A percentile compares a stretch with the other conserved stretches of the same genome.
Conservation (phyloP, 208 protist genomes). For the Wallacemonas rigidus region DNA sequence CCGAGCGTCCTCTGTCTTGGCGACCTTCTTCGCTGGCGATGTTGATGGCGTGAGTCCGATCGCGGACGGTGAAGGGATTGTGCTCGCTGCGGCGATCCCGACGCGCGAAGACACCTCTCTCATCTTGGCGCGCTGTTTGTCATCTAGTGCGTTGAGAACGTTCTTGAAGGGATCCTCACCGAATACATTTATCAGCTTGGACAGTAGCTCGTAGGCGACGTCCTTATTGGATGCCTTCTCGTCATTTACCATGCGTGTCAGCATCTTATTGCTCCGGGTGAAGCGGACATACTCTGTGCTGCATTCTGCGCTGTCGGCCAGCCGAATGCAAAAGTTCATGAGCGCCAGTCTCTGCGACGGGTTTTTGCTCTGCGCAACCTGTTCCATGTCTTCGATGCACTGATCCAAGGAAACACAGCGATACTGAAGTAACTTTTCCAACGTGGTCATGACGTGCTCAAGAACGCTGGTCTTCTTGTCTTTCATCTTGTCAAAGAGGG, state of each 20-base stretch:
- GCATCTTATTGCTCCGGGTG: conserved; percentile 36
- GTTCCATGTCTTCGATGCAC: conserved; percentile 84
- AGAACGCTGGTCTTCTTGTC: conserved; percentile 90
- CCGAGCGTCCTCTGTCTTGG: conserved; percentile 37
- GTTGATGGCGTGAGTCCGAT: conserved; percentile 35
- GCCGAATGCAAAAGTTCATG: conserved; percentile 61
- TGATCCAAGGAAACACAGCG: conserved; percentile 84
- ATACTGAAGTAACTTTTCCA: conserved; percentile 75
- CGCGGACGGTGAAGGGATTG: conserved; percentile 14
- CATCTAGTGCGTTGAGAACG: conserved; percentile 66
- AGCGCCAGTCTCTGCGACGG: conserved; percentile 75
- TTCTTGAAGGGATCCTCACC: conserved; percentile 52
- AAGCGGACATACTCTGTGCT: conserved; percentile 48
- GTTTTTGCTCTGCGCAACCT: conserved; percentile 71
- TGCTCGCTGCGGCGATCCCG: conserved; percentile 9
- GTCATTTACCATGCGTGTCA: conserved; percentile 80
- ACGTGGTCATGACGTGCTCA: conserved; percentile 73
- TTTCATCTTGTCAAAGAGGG: conserved; percentile 89
- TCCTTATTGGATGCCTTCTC: conserved; percentile 82
- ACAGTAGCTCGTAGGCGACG: conserved; percentile 57
- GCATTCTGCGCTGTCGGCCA: conserved; percentile 54
- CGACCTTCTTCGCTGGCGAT: conserved; percentile 70
- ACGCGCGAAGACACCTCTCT: background rate
- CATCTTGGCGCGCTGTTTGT: conserved; percentile 72
- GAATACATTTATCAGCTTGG: conserved; percentile 51